These are phyloP conservation scores for Copromyces sp. DNA, from an alignment of 495 filamentous ascomycete species.

Conservation along the genomic window DNA sequence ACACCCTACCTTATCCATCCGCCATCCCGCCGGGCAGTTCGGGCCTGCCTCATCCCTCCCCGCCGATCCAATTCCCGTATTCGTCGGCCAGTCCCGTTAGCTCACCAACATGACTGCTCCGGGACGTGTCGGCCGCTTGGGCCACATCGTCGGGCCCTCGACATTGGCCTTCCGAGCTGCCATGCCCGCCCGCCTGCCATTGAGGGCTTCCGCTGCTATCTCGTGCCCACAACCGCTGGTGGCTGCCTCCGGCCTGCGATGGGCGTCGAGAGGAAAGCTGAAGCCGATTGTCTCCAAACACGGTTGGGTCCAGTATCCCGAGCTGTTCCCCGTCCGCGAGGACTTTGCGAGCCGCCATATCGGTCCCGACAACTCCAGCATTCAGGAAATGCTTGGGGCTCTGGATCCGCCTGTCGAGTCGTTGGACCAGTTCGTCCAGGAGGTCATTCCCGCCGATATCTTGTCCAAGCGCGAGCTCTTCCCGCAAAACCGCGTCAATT, in stretches of 20 bases:
- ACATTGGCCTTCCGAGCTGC: slow-evolving; percentile 7
- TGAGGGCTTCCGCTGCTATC: not conserved
- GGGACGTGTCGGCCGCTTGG: slow-evolving; percentile 18
- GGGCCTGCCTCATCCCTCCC: not conserved
- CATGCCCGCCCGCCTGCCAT: not conserved
- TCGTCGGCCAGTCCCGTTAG: not conserved
- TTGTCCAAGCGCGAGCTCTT: slow-evolving; percentile 49
- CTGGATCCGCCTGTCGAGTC: slow-evolving; percentile 64
- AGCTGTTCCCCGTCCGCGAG: slow-evolving; percentile 26
- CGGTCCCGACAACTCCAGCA: slow-evolving; percentile 67
- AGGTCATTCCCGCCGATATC: slow-evolving; percentile 79
- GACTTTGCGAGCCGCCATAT: slow-evolving; percentile 87
- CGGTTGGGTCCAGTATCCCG: slow-evolving; percentile 3
- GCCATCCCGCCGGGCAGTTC: not conserved
- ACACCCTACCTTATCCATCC: not conserved
- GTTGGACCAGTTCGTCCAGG: slow-evolving; percentile 78
- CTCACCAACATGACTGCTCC: slow-evolving; percentile 10
- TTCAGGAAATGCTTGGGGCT: slow-evolving; percentile 67
- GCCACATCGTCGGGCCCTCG: slow-evolving; percentile 13
- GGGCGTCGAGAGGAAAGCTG: not conserved
- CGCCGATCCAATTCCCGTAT: not conserved
- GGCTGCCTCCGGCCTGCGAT: not conserved
- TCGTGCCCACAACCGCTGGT: not conserved
- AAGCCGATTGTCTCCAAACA: not conserved
- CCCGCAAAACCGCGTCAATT: slow-evolving; percentile 8